A percentile compares a stretch with the other conserved stretches of the same genome.
These are phyloP conservation scores for Epichloe hybrida DNA, from an alignment of 2,329 filamentous ascomycete genomes.

Conservation along the genomic window DNA sequence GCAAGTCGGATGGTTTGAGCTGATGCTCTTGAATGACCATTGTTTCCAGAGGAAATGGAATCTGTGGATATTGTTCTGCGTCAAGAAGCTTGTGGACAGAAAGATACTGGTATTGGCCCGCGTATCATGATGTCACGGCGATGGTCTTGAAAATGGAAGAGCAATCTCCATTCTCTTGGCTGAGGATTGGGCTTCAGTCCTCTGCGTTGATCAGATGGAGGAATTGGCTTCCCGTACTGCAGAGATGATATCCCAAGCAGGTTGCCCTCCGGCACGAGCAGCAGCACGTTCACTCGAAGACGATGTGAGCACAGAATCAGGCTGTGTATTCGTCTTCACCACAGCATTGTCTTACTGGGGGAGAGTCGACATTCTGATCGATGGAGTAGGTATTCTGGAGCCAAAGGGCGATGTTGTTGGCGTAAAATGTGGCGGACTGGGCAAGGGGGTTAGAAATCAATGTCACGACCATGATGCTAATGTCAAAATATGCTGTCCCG, in stretches of 20 bases:
- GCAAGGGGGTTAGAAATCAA: slow-evolving; percentile 44
- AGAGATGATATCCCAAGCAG: slow-evolving; percentile 23
- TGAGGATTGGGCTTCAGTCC: slow-evolving; percentile 41
- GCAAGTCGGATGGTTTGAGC: too few relatives aligned
- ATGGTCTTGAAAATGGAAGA: slow-evolving; percentile 47
- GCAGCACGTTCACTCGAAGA: slow-evolving; percentile 22
- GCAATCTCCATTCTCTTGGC: slow-evolving; percentile 46
- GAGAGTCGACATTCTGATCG: slow-evolving; percentile 50
- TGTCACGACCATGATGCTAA: slow-evolving; percentile 51
- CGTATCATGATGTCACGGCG: slow-evolving; percentile 18
- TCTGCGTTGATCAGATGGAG: slow-evolving; percentile 42
- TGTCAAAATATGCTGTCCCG: slow-evolving; percentile 48
- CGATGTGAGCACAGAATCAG: slow-evolving; percentile 39
- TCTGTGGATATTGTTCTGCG: too few relatives aligned
- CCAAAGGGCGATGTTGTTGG: slow-evolving; percentile 44
- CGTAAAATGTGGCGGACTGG: slow-evolving; percentile 45
- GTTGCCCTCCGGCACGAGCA: slow-evolving; percentile 23
- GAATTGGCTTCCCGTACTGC: slow-evolving; percentile 38
- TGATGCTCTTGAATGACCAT: too few relatives aligned
- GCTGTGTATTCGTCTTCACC: slow-evolving; percentile 33
- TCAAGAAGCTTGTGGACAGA: too few relatives aligned
- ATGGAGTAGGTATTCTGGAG: slow-evolving; percentile 50
- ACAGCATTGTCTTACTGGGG: slow-evolving; percentile 35
- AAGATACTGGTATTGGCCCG: background rate
- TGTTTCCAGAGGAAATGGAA: too few relatives aligned